phyloP scores from a whole-genome alignment of 2,329 filamentous ascomycete species.

The Botrytis squamosa region DNA sequence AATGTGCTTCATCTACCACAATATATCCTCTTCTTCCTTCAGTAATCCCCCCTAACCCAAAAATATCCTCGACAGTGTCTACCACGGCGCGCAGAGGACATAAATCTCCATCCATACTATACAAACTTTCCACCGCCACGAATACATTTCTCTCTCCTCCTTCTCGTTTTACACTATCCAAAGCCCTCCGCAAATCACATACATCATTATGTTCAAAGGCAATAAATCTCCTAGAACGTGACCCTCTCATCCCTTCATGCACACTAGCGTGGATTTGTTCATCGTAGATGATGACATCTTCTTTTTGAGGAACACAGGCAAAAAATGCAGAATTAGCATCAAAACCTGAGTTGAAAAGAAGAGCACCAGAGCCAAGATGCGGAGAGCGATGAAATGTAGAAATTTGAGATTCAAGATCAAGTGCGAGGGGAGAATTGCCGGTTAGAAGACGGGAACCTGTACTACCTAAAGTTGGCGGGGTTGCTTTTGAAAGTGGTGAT shows the following conservation, averaged over 20 bases:
- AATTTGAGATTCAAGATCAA: conserved; percentile 57
- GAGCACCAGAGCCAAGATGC: conserved; percentile 54
- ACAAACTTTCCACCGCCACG: conserved; percentile 45
- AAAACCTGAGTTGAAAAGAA: conserved; percentile 61
- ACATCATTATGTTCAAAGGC: conserved; percentile 60
- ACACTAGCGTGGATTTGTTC: conserved; percentile 65
- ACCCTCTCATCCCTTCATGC: conserved; percentile 47
- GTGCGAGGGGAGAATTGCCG: conserved; percentile 61
- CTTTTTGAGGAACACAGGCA: conserved; percentile 49
- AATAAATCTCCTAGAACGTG: conserved; percentile 41
- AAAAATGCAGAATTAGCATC: conserved; percentile 54
- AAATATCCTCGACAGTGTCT: conserved; percentile 40
- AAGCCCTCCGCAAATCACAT: conserved; percentile 34
- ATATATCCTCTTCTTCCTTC: conserved; percentile 46
- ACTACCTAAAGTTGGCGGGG: conserved; percentile 24
- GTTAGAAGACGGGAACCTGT: conserved; percentile 63
- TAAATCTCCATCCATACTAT: conserved; percentile 50
- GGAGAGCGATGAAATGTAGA: conserved; percentile 59
- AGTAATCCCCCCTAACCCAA: conserved; percentile 19
- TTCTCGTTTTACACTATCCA: conserved; percentile 25
- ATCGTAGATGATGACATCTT: conserved; percentile 61
- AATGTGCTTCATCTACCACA: conserved; percentile 57
- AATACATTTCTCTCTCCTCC: conserved; percentile 41
- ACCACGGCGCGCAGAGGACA: conserved; percentile 44
- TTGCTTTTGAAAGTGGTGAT: not conserved